Conservation (phyloP, 2,329 filamentous ascomycete genomes). For the Paracoccidioides brasiliensis region DNA sequence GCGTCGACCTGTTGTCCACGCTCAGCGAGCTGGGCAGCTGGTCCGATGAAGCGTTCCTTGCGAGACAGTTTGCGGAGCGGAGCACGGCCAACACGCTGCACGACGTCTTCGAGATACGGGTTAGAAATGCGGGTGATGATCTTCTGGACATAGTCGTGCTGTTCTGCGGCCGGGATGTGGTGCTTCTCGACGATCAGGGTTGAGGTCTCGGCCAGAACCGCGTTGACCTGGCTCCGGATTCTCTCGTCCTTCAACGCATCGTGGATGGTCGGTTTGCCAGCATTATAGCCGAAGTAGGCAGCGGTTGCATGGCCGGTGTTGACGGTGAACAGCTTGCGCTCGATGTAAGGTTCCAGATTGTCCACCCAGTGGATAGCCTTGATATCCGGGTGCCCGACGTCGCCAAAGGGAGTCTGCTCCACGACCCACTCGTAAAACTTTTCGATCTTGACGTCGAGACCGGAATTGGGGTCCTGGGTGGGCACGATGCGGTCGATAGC, state of each 20-base stretch:
- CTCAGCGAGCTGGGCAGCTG: conserved; percentile 80
- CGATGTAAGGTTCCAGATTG: conserved; percentile 85
- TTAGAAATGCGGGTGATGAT: conserved; percentile 91
- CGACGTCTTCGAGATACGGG: conserved; percentile 79
- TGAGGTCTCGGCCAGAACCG: conserved; percentile 74
- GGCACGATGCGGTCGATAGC: conserved; percentile 98
- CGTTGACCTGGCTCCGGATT: conserved; percentile 67
- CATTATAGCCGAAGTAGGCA: conserved; percentile 86
- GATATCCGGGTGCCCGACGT: conserved; percentile 57
- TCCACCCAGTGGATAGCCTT: conserved; percentile 87
- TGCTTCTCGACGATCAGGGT: conserved; percentile 79
- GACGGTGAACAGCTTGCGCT: conserved; percentile 98
- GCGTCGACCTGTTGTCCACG: conserved; percentile 57
- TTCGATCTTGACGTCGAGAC: conserved; percentile 87
- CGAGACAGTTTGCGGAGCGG: conserved; percentile 86
- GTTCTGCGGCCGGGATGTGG: conserved; percentile 58
- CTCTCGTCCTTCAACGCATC: conserved; percentile 71
- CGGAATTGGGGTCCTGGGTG: conserved; percentile 65
- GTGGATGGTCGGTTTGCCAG: conserved; percentile 75
- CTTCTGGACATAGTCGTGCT: conserved; percentile 76
- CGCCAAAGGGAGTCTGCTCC: conserved; percentile 70
- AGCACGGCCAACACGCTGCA: conserved; percentile 89
- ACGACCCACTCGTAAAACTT: conserved; percentile 99
- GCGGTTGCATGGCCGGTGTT: conserved; percentile 96
- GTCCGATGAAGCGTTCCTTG: conserved; percentile 92